Evolutionary conservation across 176 grass and related monocot species (phyloP), one percentile per base, ranked within the genome.

Genomic region (Oryza brachyantha): DNA sequence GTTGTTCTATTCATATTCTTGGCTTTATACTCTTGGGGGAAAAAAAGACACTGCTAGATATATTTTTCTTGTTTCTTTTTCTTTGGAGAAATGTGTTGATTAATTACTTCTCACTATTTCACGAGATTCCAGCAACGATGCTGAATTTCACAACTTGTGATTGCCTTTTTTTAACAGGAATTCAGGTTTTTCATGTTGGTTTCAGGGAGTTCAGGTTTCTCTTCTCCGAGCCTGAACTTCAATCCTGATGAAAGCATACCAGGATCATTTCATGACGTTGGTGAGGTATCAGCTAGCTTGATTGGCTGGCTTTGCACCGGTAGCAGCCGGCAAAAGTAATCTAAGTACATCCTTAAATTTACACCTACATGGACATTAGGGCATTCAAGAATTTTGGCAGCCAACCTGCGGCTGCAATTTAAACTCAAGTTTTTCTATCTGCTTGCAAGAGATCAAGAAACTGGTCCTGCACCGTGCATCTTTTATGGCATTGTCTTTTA

Each of bases 301-400:
- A 52, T 50, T 78, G 31, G 74, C 82, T 77, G 82, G 54, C 74
- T 52, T 26, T 62, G 82, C 61, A 64, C 24, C 72, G 36, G 81
- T 61, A 57, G 63, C 72, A 69, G 46, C 63, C 48, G 64, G 71
- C 62, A 84, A 60, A 66, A 52, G 82, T 29, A 84, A 77, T 29
- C 29, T 34, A 62, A 52, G 82, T 84, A 77, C 82, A 13, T 13
- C 39, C 41, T 36, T 37, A 61, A 61, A 28, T 36, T 61, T 35
- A 76, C 59, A 67, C 29, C 35, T 13, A 35, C 48, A 27, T 45
- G 72, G 64, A 36, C 81, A 68, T 69, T 64, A 35, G 72, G 64
- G 68, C 81, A 68, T 76, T 73, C 64, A 76, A 34, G 64, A 46
- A 76, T 28, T 42, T 61, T 26, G 36, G 28, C 21, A 42, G 6